These are phyloP conservation scores for Globisporangium carolinianum DNA, from an alignment of 352 stramenopile genomes.

Conservation along the genomic window DNA sequence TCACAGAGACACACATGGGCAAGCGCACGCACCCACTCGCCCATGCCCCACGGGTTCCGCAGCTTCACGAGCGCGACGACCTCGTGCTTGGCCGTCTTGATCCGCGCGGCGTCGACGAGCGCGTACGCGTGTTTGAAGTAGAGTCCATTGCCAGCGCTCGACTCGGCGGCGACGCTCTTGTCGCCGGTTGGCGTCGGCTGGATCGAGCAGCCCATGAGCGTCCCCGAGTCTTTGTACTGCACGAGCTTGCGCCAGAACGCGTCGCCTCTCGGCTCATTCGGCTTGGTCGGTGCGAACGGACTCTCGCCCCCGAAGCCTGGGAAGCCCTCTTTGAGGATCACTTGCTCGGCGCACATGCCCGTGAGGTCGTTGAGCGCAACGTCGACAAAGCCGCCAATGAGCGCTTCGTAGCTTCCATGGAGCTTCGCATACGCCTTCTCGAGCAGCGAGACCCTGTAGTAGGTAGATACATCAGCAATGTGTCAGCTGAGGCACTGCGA, in stretches of 20 bases:
- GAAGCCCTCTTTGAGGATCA: conserved; percentile 81
- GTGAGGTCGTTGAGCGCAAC: conserved; percentile 88
- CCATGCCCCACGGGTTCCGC: conserved; percentile 89
- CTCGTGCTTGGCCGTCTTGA: conserved; percentile 51
- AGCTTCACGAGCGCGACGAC: conserved; percentile 68
- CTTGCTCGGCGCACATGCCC: conserved; percentile 83
- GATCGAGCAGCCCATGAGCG: conserved; percentile 90
- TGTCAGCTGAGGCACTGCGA: no score
- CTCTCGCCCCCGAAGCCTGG: conserved; percentile 64
- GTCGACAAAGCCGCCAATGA: conserved; percentile 89
- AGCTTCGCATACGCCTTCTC: conserved; percentile 94
- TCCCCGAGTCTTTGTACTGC: conserved; percentile 75
- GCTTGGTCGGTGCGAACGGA: conserved; percentile 36
- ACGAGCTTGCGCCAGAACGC: conserved; percentile 78
- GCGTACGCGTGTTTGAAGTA: conserved; percentile 88
- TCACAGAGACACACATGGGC: not conserved
- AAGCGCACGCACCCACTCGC: conserved; percentile 71
- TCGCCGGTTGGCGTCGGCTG: conserved; percentile 55
- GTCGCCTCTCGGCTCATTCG: conserved; percentile 41
- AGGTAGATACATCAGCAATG: not conserved
- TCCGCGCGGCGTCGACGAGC: conserved; percentile 67
- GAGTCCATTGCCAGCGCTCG: conserved; percentile 71
- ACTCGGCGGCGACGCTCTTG: conserved; percentile 61
- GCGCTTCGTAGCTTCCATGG: conserved; percentile 80
- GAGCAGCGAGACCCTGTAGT: conserved; percentile 69